Base-by-base conservation (phyloP, 306 rosid genomes). In the Rosa lucieae region DNA sequence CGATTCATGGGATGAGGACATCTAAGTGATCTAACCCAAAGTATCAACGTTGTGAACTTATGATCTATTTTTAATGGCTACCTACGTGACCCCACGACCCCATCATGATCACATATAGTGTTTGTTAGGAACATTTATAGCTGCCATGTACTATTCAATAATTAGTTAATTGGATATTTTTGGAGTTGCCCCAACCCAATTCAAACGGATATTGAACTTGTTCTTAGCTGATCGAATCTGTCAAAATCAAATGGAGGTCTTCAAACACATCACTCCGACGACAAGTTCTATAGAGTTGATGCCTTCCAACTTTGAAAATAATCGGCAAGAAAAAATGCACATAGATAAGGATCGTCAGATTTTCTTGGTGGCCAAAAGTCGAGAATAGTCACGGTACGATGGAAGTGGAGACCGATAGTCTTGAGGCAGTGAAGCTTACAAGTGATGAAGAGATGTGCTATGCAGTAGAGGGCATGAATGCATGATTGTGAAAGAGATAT, bases 31-130 rank as follows among this genome's bases (percentile, higher is more conserved):
- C 29, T 40, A 13, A 12, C 56, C 26, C 67, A 39, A 21, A 14
- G 21, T 61, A 56, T 32, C 65, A 43, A 73, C 15, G 69, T 52
- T 4, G 13, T 43, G 8, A 43, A 7, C 47, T 44, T 8, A 2
- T 20, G n/a, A 42, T 39, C 35, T n/a, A 23, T n/a, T 21, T 74
- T 74, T 1, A 56, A 40, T 20, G 17, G 52, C 21, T 40, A 58
- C 78, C 46, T 35, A 65, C 70, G 44, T 65, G 70, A 65, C 21
- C 21, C 70, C 70, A 65, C 70, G 21, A 35, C 46, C 70, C 70
- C 44, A 35, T 15, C 46, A 32, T 35, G 26, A 55, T 55, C 26
- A 23, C 32, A 65, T 37, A 15, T 62, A 26, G 35, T 20, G 18
- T 73, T 73, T 40, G 42, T 39, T 55, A 55, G 8, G 11, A 21